A percentile compares a stretch with the other conserved stretches of the same genome.
These are phyloP conservation scores for Globisporangium camurandrum DNA, from an alignment of 352 stramenopile species.

Conservation along the genomic window DNA sequence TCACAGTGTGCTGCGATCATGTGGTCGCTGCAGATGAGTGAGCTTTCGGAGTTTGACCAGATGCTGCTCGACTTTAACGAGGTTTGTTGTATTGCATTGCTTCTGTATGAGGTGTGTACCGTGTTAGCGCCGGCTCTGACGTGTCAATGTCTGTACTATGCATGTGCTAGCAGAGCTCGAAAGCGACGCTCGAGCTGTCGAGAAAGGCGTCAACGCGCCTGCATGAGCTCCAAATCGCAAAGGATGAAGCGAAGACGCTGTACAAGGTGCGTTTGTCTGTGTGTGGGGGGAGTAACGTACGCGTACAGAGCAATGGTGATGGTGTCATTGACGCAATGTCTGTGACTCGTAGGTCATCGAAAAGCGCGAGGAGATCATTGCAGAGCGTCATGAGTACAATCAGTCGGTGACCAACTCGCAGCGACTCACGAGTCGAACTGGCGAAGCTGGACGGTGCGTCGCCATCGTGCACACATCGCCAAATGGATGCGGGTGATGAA, in stretches of 20 bases:
- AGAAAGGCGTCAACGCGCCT: slow-evolving; percentile 25
- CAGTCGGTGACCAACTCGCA: slow-evolving; percentile 8
- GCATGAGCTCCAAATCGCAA: slow-evolving; percentile 21
- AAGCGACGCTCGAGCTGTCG: slow-evolving; percentile 22
- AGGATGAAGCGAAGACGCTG: slow-evolving; percentile 11
- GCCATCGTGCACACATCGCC: too few relatives aligned
- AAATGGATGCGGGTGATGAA: too few relatives aligned
- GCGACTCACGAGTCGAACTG: slow-evolving; percentile 15
- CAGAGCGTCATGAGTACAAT: slow-evolving; percentile 27
- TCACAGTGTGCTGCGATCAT: slow-evolving; percentile 9
- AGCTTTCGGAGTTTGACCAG: slow-evolving; percentile 14
- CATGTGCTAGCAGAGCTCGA: slow-evolving; percentile 9
- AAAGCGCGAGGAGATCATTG: slow-evolving; percentile 38
- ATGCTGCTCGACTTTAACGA: slow-evolving; percentile 8
- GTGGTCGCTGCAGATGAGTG: slow-evolving; percentile 6
- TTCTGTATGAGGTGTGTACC: not conserved
- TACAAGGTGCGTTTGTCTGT: slow-evolving; percentile 3
- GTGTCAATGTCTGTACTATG: not conserved
- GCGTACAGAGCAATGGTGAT: too few relatives aligned
- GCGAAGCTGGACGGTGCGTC: slow-evolving; percentile 10
- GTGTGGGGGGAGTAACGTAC: not conserved
- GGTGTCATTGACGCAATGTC: not conserved
- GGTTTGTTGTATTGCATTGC: slow-evolving; percentile 1
- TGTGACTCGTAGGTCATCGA: slow-evolving; percentile 19
- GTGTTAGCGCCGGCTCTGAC: too few relatives aligned